Evolutionary conservation across 148 eudicot species (phyloP).

Genomic region (Rhododendron molle): DNA sequence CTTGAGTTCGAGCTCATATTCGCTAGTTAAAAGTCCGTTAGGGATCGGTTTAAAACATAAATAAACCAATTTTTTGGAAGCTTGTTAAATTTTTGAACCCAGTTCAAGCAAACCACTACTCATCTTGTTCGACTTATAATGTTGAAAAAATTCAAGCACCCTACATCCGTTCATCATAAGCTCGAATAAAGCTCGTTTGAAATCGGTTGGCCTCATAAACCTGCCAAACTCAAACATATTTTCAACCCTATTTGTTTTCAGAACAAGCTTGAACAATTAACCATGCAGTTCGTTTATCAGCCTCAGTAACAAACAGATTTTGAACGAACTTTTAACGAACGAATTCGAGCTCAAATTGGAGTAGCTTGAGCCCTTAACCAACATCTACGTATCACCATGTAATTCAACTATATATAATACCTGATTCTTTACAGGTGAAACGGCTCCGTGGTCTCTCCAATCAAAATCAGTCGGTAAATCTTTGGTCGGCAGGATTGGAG

Average conservation of each 20-base stretch:
- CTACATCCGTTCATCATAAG: background rate
- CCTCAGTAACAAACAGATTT: background rate
- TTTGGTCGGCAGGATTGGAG: constrained; percentile 42
- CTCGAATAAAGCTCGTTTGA: background rate
- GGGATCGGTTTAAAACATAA: too few species aligned
- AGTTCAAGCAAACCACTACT: too few species aligned
- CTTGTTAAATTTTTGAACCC: background rate
- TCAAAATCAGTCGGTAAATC: constrained; percentile 48
- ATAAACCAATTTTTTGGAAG: too few species aligned
- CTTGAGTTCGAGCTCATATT: background rate
- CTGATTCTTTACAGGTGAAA: constrained; percentile 57
- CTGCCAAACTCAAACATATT: background rate
- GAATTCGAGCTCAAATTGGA: background rate
- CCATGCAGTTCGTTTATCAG: background rate
- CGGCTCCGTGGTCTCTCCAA: constrained; percentile 65
- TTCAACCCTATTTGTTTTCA: background rate
- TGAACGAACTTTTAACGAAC: background rate
- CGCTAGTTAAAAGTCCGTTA: background rate
- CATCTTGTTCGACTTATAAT: background rate
- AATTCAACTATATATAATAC: constrained; percentile 13
- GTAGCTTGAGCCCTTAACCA: background rate
- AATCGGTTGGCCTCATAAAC: background rate
- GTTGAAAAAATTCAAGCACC: background rate
- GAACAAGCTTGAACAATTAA: background rate
- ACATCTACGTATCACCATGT: background rate